Base-by-base conservation (phyloP, 2,329 filamentous ascomycete genomes). In the Trichoderma asperellum region DNA sequence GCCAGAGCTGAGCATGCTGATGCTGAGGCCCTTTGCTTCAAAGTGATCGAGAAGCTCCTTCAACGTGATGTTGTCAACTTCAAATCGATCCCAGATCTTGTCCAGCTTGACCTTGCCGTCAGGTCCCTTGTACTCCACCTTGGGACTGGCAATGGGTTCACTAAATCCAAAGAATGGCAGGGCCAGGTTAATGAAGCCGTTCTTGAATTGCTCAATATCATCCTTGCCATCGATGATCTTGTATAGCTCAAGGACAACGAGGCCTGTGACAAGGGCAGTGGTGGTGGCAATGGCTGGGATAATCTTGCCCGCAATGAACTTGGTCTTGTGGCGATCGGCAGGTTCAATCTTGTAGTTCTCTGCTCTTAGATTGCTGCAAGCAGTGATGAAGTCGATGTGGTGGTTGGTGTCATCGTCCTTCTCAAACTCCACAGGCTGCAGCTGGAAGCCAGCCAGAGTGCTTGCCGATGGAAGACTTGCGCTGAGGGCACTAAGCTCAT, bases 271-370 rank as follows among this genome's bases (percentile, higher is more conserved):
- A 69, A 99, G 85, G 3, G 96, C 95, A 2, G 96, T 99, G 0
- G 96, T 98, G 3, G 96, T 99, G 56, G 96, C 96, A 80, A 99
- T 99, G 57, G 96, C 96, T 27, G 96, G 96, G 73, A 99, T 99
- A 75, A 99, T 99, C 88, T 99, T 99, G 79, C 96, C 96, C 37
- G 96, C 96, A 78, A 99, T 99, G 81, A 99, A 98, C 85, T 99
- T 99, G 71, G 95, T 99, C 89, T 96, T 97, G 86, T 97, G 96
- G 71, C 93, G 88, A 78, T 99, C 95, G 0, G 96, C 94, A 72
- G 90, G 87, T 76, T 93, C 89, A 74, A 99, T 99, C 81, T 96
- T 97, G 87, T 99, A 99, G 84, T 99, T 99, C 81, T 97, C 92
- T 0, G 96, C 96, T 70, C 96, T 92, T 70, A 99, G 85, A 79